Conservation (phyloP, 2,329 filamentous ascomycete genomes). For the Colletotrichum noveboracense region DNA sequence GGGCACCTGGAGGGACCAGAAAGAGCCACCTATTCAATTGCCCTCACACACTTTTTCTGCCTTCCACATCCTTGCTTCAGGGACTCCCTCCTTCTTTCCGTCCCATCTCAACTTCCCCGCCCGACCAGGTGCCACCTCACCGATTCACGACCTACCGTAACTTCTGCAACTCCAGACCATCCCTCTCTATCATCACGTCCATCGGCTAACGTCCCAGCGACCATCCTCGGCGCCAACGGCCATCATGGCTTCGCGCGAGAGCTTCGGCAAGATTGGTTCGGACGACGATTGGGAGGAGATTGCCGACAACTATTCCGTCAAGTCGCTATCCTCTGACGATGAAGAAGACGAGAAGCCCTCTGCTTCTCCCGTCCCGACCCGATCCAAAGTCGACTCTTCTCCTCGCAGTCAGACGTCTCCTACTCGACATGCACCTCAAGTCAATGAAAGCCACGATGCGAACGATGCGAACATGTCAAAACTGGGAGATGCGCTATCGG, state of each 20-base stretch:
- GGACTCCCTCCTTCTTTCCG: not conserved
- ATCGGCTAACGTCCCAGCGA: not conserved
- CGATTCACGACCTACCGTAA: not conserved
- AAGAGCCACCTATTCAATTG: not conserved
- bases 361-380: not conserved
- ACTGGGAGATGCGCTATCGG: accelerated
- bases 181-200: not conserved
- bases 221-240: not conserved
- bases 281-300: conserved; percentile 32
- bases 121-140: not conserved
- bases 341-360: not conserved
- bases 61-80: not conserved
- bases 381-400: not conserved
- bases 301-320: conserved; percentile 27
- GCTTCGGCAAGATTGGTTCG: not conserved
- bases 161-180: not conserved
- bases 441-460: not conserved
- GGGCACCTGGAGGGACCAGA: not conserved
- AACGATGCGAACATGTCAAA: not conserved
- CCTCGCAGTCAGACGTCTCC: not conserved
- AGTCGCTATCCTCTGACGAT: conserved; percentile 29
- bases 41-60: not conserved
- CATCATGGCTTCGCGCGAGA: not conserved
- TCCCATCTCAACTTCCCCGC: not conserved
- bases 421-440: not conserved